Evolutionary conservation across 2,329 filamentous ascomycete genomes (phyloP), one percentile per base, ranked within the genome.

Genomic region (Pseudogymnoascus sp.): DNA sequence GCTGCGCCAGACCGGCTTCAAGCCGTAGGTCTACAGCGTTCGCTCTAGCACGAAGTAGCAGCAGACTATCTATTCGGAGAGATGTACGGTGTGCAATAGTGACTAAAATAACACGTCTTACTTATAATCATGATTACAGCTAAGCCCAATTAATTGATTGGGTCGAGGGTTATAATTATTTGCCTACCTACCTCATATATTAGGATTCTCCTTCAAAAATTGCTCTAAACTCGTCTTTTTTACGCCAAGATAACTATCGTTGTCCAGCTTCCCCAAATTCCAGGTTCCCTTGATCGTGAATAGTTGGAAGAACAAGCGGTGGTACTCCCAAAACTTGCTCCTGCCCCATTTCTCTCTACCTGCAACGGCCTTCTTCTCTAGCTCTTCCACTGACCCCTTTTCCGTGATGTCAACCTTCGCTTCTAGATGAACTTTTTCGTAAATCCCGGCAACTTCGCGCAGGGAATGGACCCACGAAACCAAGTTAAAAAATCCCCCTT

Each of bases 1-100:
- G 2, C 67, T 74, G 25, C 69, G 71, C 8, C 63, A 64, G 48
- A 57, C 48, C n/a, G 48, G 48, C 25, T 57, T 57, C 10, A 57
- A 6, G 48, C 25, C 21, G 74, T 74, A 36, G 75, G 75, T 3
- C 74, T 76, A 62, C 74, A 74, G 8, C 2, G 10, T 25, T 19
- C 10, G 25, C 48, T 57, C 11, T 31, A 11, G n/a, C 25, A 19
- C n/a, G 31, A 54, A 31, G 14, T n/a, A 8, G n/a, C 14, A 4
- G 14, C 23, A 31, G 14, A 10, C 4, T 31, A 31, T 31, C n/a
- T 54, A 51, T 16, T 19, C n/a, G 48, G 10, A 19, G 5, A 6
- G 2, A 57, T 34, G 3, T 7, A 57, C 5, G 25, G 25, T 31
- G 28, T 31, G 28, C 28, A 31, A 31, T 31, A 31, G 28, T 31